Percentiles rank a stretch among this genome's conserved stretches.
These are phyloP conservation scores for Anthostomella pinea DNA, from an alignment of 2,329 filamentous ascomycete genomes.

Conservation along the genomic window DNA sequence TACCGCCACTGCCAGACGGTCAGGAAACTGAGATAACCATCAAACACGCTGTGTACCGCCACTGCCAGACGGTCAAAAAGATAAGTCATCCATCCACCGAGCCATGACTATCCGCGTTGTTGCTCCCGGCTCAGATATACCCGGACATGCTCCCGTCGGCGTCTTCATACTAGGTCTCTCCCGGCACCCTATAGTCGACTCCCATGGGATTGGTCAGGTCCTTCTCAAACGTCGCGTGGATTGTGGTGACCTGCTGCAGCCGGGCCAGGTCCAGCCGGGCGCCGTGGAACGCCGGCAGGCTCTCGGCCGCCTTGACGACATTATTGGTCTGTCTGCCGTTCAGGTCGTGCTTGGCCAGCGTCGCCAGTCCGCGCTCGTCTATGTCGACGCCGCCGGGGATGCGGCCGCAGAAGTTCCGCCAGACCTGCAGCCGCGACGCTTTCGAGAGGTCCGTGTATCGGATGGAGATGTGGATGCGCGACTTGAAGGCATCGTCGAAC, in stretches of 20 bases:
- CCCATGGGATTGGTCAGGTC: conserved; percentile 12
- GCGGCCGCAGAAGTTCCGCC: conserved; percentile 26
- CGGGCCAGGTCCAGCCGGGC: conserved; percentile 25
- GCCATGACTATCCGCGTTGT: no score
- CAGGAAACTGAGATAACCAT: no score
- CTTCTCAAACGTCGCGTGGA: conserved; percentile 32
- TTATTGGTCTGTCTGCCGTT: conserved; percentile 36
- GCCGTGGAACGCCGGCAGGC: conserved; percentile 32
- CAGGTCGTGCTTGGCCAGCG: conserved; percentile 21
- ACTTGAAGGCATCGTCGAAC: conserved; percentile 23
- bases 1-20: no score
- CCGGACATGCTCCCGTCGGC: no score
- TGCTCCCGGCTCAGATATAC: no score
- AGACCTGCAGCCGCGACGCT: conserved; percentile 22
- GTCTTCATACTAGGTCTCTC: no score
- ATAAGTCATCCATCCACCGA: no score
- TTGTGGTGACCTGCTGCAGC: conserved; percentile 29
- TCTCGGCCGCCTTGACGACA: conserved; percentile 30
- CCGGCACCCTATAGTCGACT: no score
- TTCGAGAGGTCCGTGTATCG: conserved; percentile 19
- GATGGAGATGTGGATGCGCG: conserved; percentile 24
- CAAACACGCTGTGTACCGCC: no score
- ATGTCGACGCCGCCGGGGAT: conserved; percentile 22
- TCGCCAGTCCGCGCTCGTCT: conserved; percentile 16
- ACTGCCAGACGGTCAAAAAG: no score